Base-by-base conservation (phyloP, 148 eudicot genomes). In the Polygonum aviculare region DNA sequence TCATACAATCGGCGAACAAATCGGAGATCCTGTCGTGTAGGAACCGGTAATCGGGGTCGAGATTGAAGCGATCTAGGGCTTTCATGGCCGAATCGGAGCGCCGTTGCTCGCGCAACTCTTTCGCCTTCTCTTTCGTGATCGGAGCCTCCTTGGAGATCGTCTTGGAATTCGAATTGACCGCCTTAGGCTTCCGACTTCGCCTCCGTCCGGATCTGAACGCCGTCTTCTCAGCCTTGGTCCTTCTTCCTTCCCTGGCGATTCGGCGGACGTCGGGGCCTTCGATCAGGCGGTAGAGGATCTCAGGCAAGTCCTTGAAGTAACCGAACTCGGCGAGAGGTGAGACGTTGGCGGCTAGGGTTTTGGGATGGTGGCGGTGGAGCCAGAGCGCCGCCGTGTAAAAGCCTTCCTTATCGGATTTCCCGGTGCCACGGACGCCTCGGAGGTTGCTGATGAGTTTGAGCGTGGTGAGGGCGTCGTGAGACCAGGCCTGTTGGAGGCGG, bases 391-490 rank as follows among this genome's bases (percentile, higher is more conserved):
- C 79, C 10, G 69, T 40, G 31, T 80, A 80, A 12, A 41, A 80
- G 4, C 82, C 82, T 52, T 80, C 79, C 55, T 77, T 80, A 45
- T 80, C 77, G 5, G 77, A 59, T 36, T 80, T 80, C 1, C 82
- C 82, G 38, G 82, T 80, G 21, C 82, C 82, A 4, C 82, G 74
- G 9, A 80, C 82, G 51, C 82, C 82, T 12, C 82, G 22, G 38
- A 80, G 69, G 48, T 80, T 80, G n/a, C 82, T 77, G 74, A 80
- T n/a, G 12, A 80, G 76, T 12, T 80, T 77, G 33, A 80, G 69
- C 2, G 82, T 51, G 45, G 79, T 80, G 38, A 80, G 36, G 16
- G 82, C 60, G 12, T 72, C 14, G 74, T 80, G 82, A 35, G 31
- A 60, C 79, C 79, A 80, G 16, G 82, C 50, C 12, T 3, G 7